Base-by-base conservation (phyloP, 192 early-diverging fungal species). In the Backusella luteola region DNA sequence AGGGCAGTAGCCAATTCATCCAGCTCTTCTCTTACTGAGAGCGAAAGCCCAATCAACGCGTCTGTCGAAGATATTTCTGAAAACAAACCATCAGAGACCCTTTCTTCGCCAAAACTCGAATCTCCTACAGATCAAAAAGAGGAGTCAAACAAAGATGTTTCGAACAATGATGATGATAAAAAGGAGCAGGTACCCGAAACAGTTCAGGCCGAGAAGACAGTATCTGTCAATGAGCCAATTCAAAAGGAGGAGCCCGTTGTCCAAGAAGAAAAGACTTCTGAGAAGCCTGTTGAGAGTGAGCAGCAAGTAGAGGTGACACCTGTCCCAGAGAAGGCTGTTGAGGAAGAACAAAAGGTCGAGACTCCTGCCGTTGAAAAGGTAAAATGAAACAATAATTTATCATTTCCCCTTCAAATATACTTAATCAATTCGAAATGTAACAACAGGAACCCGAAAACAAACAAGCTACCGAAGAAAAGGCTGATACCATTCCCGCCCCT, bases 121-220 rank as follows among this genome's bases (percentile, higher is more conserved):
- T 63, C 56, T 63, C 56, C 56, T 63, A 63, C 56, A 63, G 56
- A 63, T 23, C 56, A 63, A 63, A 63, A 63, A 11, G 56, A 63
- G 56, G 21, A 4, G n/a, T 23, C n/a, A 23, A 59, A 26, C n/a
- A 23, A 59, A 23, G 53, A 26, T 59, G 53, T 49, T 59, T 23
- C n/a, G n/a, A 59, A 59, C 7, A 59, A 59, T 59, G 23, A 59
- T 59, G 53, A 59, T 63, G 56, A 63, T 9, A 29, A 63, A 63
- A 63, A 63, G 56, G 56, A 63, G 23, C 56, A 63, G 26, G 23
- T 29, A 1, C 23, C 9, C 23, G 23, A 63, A 29, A 49, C 19
- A 49, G 46, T 21, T 49, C 42, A 44, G 42, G 53, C 9, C 19
- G 56, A 63, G 11, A 63, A 63, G 8, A 29, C 23, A 63, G 21